Evolutionary conservation across 305 asterid species (phyloP).

Genomic region (Fraxinus velutina): DNA sequence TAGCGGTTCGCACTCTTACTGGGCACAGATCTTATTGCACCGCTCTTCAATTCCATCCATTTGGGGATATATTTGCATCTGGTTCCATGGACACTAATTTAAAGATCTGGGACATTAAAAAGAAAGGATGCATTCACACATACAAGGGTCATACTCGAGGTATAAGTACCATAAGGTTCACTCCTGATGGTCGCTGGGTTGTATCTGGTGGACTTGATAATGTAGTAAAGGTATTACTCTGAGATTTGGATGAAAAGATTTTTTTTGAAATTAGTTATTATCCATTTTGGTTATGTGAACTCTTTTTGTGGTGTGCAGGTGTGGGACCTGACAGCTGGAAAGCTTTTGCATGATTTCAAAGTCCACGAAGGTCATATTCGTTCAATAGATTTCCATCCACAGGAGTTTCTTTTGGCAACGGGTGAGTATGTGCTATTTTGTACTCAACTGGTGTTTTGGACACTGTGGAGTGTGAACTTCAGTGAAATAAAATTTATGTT

Average conservation of each 20-base stretch:
- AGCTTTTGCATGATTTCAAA: constrained; percentile 91
- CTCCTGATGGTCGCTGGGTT: constrained; percentile 99
- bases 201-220: constrained; percentile 98
- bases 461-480: constrained; percentile 3
- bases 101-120: constrained; percentile 96
- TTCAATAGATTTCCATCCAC: constrained; percentile 90
- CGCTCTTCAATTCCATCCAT: constrained; percentile 95
- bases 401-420: constrained; percentile 91
- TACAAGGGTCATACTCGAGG: constrained; percentile 97
- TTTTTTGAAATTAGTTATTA: not conserved
- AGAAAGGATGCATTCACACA: constrained; percentile 96
- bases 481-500: constrained; percentile 17
- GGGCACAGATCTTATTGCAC: constrained; percentile 99
- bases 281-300: constrained; percentile 20
- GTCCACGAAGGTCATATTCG: constrained; percentile 92
- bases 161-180: constrained; percentile 79
- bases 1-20: constrained; percentile 93
- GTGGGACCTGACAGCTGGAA: constrained; percentile 99
- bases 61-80: constrained; percentile 97
- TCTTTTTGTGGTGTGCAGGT: constrained; percentile 46
- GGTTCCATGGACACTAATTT: constrained; percentile 98
- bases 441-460: constrained; percentile 8
- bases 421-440: constrained; percentile 45
- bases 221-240: constrained; percentile 71
- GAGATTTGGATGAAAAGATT: constrained; percentile 12